A percentile compares a stretch with the other conserved stretches of the same genome.
Conservation (phyloP, 2,329 filamentous ascomycete genomes). For the Pseudopyricularia cyperi region DNA sequence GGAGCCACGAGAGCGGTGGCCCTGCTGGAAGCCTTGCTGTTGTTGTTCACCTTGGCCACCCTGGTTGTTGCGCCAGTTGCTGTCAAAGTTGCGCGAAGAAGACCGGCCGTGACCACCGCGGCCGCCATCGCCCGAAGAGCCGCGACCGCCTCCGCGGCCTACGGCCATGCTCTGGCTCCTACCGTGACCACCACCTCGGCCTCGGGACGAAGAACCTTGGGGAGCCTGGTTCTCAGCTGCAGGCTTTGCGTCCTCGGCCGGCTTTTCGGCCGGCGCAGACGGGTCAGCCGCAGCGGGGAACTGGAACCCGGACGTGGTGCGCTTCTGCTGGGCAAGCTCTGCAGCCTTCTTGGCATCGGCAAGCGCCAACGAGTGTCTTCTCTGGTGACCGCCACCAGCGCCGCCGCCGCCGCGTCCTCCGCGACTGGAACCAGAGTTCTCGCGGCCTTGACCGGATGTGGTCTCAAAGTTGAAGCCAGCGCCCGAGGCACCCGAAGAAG, state of each 20-base stretch:
- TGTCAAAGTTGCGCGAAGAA: constrained; percentile 87
- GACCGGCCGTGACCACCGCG: constrained; percentile 66
- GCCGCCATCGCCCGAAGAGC: constrained; percentile 35
- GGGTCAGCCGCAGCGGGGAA: constrained; percentile 62
- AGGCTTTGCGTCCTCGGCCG: constrained; percentile 36
- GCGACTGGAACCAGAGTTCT: constrained; percentile 56
- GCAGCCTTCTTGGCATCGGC: constrained; percentile 97
- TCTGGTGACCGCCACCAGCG: constrained; percentile 64
- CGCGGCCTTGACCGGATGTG: constrained; percentile 43
- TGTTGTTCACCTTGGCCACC: constrained; percentile 31
- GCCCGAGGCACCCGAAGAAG: constrained; percentile 80
- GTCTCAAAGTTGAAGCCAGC: constrained; percentile 66
- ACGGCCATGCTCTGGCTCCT: constrained; percentile 88
- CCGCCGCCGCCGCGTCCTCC: constrained; percentile 37
- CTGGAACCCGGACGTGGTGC: constrained; percentile 86
- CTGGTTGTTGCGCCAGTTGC: constrained; percentile 92
- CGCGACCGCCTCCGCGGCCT: constrained; percentile 54
- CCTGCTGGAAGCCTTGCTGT: constrained; percentile 60
- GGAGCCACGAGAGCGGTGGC: constrained; percentile 75
- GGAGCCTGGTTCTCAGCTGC: constrained; percentile 24
- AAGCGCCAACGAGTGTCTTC: constrained; percentile 86
- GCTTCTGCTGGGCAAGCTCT: constrained; percentile 90
- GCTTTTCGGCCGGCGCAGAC: constrained; percentile 38
- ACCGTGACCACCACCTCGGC: constrained; percentile 47
- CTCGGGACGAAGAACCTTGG: constrained; percentile 30